Percentiles rank a stretch among this genome's conserved stretches.
phyloP scores from a whole-genome alignment of 495 filamentous ascomycete species.

The Cercophora sp. region DNA sequence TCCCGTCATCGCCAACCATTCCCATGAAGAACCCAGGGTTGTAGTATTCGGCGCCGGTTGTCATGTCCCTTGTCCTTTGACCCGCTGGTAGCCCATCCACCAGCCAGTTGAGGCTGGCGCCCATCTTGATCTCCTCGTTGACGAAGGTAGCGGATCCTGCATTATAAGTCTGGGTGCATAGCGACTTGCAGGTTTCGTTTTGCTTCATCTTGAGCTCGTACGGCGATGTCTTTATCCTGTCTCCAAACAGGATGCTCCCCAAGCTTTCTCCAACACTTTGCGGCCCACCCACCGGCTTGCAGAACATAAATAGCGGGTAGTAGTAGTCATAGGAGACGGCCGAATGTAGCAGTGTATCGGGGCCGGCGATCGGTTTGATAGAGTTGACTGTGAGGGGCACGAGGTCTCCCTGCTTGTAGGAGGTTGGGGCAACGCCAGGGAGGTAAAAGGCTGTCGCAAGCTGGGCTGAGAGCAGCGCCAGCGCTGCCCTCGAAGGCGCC shows the following conservation, averaged over 20 bases:
- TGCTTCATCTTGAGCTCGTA: constrained; percentile 79
- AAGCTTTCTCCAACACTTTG: constrained; percentile 78
- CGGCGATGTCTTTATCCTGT: constrained; percentile 88
- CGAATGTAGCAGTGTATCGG: constrained; percentile 78
- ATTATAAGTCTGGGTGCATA: constrained; percentile 68
- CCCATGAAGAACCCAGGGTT: constrained; percentile 86
- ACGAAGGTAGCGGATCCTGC: constrained; percentile 69
- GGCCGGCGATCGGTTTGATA: constrained; percentile 77
- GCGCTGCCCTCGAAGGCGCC: constrained; percentile 45
- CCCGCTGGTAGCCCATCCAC: constrained; percentile 91
- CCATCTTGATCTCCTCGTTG: constrained; percentile 73
- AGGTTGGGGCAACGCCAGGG: constrained; percentile 90
- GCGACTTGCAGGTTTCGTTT: constrained; percentile 79
- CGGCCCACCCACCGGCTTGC: constrained; percentile 68
- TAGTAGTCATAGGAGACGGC: constrained; percentile 96
- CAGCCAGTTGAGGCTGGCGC: constrained; percentile 90
- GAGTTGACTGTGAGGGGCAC: constrained; percentile 93
- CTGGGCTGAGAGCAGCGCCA: constrained; percentile 43
- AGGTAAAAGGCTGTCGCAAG: constrained; percentile 84
- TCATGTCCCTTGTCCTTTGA: constrained; percentile 67
- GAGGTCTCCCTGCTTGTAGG: constrained; percentile 67
- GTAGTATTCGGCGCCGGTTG: constrained; percentile 72
- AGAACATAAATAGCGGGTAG: constrained; percentile 80
- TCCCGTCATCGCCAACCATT: constrained; percentile 41
- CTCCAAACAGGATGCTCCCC: constrained; percentile 93